A percentile compares a stretch with the other conserved stretches of the same genome.
These are phyloP conservation scores for Nissolia schottii DNA, from an alignment of 306 rosid species.

Conservation along the genomic window DNA sequence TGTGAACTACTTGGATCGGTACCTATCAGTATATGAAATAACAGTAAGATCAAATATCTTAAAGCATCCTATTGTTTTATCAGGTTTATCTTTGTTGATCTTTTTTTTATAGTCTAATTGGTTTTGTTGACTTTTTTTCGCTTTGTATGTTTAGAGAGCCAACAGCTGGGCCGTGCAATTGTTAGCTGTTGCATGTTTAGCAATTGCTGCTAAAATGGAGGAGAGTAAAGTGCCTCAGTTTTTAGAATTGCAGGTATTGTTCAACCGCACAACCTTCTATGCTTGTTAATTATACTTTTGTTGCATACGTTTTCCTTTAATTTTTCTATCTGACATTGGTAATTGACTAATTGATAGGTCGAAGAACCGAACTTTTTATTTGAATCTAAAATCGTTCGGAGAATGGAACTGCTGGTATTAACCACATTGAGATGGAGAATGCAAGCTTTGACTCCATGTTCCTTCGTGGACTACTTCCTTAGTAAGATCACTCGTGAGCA, in stretches of 20 bases:
- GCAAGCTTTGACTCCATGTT: constrained; percentile 62
- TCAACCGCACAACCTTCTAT: neutral
- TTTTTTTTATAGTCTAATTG: neutral
- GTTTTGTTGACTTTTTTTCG: neutral
- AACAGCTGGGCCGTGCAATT: constrained; percentile 51
- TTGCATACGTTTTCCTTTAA: neutral
- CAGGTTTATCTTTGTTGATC: neutral
- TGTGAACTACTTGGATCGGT: constrained; percentile 79
- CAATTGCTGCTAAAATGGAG: constrained; percentile 70
- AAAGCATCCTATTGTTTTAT: neutral
- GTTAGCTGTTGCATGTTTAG: constrained; percentile 67
- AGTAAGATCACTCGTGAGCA: constrained; percentile 37
- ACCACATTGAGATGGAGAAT: constrained; percentile 68
- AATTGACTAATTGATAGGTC: constrained; percentile 37
- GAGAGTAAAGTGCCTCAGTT: constrained; percentile 42
- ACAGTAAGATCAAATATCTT: constrained; percentile 50
- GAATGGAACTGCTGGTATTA: constrained; percentile 71
- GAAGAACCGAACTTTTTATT: constrained; percentile 54
- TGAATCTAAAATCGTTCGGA: constrained; percentile 43
- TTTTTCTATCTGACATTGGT: neutral
- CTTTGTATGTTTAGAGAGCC: constrained; percentile 33
- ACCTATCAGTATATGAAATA: constrained; percentile 50
- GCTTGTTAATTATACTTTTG: constrained; percentile 8
- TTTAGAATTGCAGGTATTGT: constrained; percentile 54
- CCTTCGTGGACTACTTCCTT: constrained; percentile 63